These are phyloP conservation scores for Lachnellula occidentalis DNA, from an alignment of 2,329 filamentous ascomycete species.

Conservation along the genomic window DNA sequence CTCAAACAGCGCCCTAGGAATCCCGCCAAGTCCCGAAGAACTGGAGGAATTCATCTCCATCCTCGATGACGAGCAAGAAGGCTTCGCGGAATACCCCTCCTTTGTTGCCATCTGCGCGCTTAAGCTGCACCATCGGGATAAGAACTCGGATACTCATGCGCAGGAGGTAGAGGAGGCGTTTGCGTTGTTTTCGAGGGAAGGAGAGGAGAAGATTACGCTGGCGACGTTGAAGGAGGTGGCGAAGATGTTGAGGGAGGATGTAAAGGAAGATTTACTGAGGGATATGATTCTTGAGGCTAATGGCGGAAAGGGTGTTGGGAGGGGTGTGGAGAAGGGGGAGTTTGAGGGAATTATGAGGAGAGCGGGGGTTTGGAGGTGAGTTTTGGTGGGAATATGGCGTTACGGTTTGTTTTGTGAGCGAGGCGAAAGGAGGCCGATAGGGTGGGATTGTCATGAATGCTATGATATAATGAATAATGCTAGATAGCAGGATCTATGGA, in stretches of 20 bases:
- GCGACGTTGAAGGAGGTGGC: slow-evolving; percentile 74
- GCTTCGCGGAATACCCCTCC: slow-evolving; percentile 70
- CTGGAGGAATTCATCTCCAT: slow-evolving; percentile 71
- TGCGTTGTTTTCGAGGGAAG: slow-evolving; percentile 63
- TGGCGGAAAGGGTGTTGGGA: slow-evolving; percentile 64
- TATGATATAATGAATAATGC: neutral
- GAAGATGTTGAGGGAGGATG: slow-evolving; percentile 74
- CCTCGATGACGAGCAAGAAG: slow-evolving; percentile 76
- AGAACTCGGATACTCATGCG: slow-evolving; percentile 47
- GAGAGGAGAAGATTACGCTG: slow-evolving; percentile 65
- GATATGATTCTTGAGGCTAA: slow-evolving; percentile 97
- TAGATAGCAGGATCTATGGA: neutral
- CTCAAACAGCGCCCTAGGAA: slow-evolving; percentile 68
- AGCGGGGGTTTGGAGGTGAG: slow-evolving; percentile 28
- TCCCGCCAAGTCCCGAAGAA: slow-evolving; percentile 61
- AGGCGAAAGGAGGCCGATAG: no score
- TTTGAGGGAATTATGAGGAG: slow-evolving; percentile 30
- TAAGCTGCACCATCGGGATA: slow-evolving; percentile 62
- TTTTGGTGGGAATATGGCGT: no score
- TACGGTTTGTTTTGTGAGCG: no score
- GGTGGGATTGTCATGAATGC: no score
- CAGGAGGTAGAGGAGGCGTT: slow-evolving; percentile 78
- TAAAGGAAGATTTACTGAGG: slow-evolving; percentile 74
- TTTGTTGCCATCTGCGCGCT: slow-evolving; percentile 88
- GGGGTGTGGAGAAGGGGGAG: slow-evolving; percentile 69